phyloP scores from a whole-genome alignment of 2,329 filamentous ascomycete species.

The Colletotrichum sp. region DNA sequence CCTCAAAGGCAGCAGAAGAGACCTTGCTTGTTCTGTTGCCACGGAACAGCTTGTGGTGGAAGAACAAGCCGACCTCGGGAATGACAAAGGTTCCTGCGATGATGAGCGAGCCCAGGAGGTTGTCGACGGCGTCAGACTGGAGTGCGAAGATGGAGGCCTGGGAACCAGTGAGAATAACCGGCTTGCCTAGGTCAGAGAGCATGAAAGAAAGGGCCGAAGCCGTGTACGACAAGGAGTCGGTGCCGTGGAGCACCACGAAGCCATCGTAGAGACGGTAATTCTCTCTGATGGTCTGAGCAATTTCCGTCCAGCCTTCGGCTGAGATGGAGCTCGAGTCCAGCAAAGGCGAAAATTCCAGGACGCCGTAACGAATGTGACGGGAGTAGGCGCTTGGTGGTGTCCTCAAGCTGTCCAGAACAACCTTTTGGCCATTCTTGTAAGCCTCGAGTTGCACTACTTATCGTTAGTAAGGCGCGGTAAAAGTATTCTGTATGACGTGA shows the following conservation, averaged over 20 bases:
- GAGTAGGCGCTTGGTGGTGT: conserved; percentile 83
- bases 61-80: conserved; percentile 92
- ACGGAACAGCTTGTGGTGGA: conserved; percentile 88
- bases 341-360: conserved; percentile 83
- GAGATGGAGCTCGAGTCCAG: conserved; percentile 92
- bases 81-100: conserved; percentile 93
- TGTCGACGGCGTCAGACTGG: conserved; percentile 91
- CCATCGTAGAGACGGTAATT: conserved; percentile 92
- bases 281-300: conserved; percentile 77
- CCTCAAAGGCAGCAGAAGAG: conserved; percentile 83
- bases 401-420: conserved; percentile 70
- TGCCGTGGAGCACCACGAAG: conserved; percentile 90
- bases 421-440: conserved; percentile 51
- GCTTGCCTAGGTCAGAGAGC: conserved; percentile 89
- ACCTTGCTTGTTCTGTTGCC: conserved; percentile 90
- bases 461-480: not conserved
- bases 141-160: conserved; percentile 89
- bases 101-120: conserved; percentile 85
- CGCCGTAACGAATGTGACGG: conserved; percentile 81
- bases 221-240: conserved; percentile 88
- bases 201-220: conserved; percentile 92
- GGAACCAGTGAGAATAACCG: conserved; percentile 83
- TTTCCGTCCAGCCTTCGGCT: conserved; percentile 83
- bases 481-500: not conserved
- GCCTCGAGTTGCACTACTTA: conserved; percentile 54